Percentiles rank a stretch among this genome's conserved stretches.
Evolutionary conservation across 176 grass and related monocot species (phyloP).

Genomic region (Avena insularis): DNA sequence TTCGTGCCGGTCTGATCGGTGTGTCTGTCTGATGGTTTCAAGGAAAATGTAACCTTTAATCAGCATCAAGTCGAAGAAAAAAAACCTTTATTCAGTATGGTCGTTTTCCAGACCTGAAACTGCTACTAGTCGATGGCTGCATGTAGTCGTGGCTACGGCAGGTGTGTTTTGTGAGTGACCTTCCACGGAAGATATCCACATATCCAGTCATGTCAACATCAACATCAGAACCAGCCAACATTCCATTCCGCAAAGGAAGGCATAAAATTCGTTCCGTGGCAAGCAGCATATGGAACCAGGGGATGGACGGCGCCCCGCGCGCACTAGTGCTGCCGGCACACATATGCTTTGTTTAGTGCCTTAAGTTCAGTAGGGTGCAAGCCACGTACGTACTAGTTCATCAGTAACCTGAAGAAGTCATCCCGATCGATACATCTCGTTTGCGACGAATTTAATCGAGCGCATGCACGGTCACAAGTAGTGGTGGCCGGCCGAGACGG

Average conservation of each 20-base stretch:
- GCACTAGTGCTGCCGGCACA: background rate
- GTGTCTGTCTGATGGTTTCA: no score
- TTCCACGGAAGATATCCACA: no score
- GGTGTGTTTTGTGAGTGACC: no score
- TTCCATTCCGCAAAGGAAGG: slow-evolving; percentile 1
- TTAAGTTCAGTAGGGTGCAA: background rate
- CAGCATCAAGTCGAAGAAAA: no score
- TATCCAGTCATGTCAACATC: no score
- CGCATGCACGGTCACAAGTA: background rate
- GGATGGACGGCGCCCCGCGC: background rate
- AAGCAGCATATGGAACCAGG: slow-evolving; percentile 23
- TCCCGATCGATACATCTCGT: background rate
- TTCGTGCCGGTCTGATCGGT: no score
- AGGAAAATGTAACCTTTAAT: no score
- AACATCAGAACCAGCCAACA: no score
- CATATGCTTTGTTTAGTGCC: slow-evolving; percentile 25
- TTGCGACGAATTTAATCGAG: background rate
- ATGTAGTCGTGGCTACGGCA: no score
- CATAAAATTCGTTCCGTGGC: background rate
- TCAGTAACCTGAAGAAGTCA: background rate
- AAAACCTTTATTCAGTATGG: no score
- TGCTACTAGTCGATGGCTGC: no score
- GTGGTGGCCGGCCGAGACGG: background rate
- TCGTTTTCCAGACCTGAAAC: no score
- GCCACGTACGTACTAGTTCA: background rate